A percentile compares a stretch with the other conserved stretches of the same genome.
Conservation (phyloP, 441 rosid species). For the Arabidopsis lyrata region DNA sequence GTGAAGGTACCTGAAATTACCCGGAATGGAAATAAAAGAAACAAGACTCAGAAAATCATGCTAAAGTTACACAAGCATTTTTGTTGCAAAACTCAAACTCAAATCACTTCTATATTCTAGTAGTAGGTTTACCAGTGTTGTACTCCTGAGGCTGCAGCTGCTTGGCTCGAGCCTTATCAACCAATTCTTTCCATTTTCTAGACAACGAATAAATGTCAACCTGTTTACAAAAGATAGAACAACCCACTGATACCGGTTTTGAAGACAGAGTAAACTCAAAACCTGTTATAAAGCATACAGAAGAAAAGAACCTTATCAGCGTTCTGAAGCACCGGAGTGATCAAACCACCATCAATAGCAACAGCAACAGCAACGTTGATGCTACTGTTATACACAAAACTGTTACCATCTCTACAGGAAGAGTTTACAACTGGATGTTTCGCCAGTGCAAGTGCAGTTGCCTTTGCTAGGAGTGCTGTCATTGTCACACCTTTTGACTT, state of each 20-base stretch:
- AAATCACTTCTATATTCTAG: neutral
- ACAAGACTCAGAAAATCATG: slow-evolving; percentile 23
- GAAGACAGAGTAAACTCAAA: slow-evolving; percentile 10
- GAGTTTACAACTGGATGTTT: slow-evolving; percentile 87
- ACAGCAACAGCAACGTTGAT: slow-evolving; percentile 95
- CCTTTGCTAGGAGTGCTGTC: slow-evolving; percentile 95
- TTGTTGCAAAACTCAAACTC: slow-evolving; percentile 1
- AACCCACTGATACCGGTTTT: neutral
- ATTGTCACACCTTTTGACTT: slow-evolving; percentile 95
- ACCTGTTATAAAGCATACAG: neutral
- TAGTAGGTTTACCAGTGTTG: slow-evolving; percentile 66
- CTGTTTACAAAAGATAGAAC: slow-evolving; percentile 46
- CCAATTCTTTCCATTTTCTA: slow-evolving; percentile 97
- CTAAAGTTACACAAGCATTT: slow-evolving; percentile 12
- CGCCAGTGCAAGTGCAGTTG: slow-evolving; percentile 84
- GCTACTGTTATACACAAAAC: slow-evolving; percentile 80
- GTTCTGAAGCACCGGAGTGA: slow-evolving; percentile 95
- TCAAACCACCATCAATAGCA: slow-evolving; percentile 87
- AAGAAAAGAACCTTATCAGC: slow-evolving; percentile 73
- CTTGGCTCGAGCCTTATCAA: slow-evolving; percentile 93
- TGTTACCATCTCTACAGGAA: slow-evolving; percentile 86
- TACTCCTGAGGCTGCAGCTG: slow-evolving; percentile 96
- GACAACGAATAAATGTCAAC: slow-evolving; percentile 90
- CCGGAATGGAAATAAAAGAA: slow-evolving; percentile 9
- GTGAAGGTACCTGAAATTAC: slow-evolving; percentile 80